phyloP scores from a whole-genome alignment of 169 alveolate species.

The Cyclospora cayetanensis region DNA sequence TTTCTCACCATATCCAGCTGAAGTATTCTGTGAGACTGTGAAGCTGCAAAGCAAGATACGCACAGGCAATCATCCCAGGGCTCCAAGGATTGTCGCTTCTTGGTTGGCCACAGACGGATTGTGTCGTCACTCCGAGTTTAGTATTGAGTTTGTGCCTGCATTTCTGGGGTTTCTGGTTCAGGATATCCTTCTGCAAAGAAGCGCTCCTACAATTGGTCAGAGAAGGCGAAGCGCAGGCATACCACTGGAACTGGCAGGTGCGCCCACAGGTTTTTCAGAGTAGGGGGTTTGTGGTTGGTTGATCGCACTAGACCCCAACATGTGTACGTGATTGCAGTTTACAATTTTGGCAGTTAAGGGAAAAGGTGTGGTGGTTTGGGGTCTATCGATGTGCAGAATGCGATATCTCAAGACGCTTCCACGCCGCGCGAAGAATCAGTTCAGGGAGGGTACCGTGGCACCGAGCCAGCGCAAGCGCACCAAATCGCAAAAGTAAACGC shows the following conservation, averaged over 20 bases:
- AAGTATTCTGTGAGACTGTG: too few relatives aligned
- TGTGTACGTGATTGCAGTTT: not conserved
- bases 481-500: not conserved
- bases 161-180: not conserved
- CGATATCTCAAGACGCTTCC: conserved; percentile 95
- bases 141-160: not conserved
- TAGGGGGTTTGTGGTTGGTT: not conserved
- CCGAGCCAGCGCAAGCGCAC: conserved; percentile 27
- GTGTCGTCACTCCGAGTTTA: not conserved
- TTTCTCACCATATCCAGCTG: too few relatives aligned
- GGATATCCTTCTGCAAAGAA: conserved; percentile 93
- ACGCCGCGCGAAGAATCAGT: conserved; percentile 96
- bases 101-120: too few relatives aligned
- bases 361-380: not conserved
- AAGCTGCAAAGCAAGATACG: too few relatives aligned
- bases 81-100: not conserved
- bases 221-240: conserved; percentile 95
- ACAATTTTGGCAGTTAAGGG: not conserved
- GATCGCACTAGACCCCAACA: not conserved
- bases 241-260: conserved; percentile 97
- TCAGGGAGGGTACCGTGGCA: conserved; percentile 95
- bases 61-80: not conserved
- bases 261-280: not conserved
- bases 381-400: conserved; percentile 79
- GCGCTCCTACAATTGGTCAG: conserved; percentile 96